Percentiles rank a stretch among this genome's conserved stretches.
These are phyloP conservation scores for Pythium aphanidermatum DNA, from an alignment of 352 stramenopile genomes.

Conservation along the genomic window DNA sequence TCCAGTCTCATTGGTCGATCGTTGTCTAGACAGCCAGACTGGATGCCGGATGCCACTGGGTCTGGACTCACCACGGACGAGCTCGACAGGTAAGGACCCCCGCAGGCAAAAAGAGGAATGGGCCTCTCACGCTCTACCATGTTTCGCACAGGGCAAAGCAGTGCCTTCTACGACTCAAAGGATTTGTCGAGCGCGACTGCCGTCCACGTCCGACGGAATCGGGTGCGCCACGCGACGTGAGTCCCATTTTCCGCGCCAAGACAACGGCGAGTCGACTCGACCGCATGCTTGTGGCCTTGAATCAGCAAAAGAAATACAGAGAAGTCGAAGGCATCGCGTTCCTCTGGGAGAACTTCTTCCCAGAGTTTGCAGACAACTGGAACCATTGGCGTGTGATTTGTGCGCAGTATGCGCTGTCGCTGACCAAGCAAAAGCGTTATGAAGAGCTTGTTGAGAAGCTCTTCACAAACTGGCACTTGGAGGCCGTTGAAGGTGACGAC, in stretches of 20 bases:
- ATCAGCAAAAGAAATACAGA: slow-evolving; percentile 12
- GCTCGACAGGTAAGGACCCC: slow-evolving; percentile 8
- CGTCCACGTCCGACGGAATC: too few relatives aligned
- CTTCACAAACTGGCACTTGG: slow-evolving; percentile 13
- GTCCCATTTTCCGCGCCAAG: too few relatives aligned
- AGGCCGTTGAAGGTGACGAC: slow-evolving; percentile 6
- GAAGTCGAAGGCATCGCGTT: slow-evolving; percentile 23
- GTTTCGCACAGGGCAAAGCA: slow-evolving; percentile 13
- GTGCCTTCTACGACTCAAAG: slow-evolving; percentile 8
- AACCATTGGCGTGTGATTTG: slow-evolving; percentile 24
- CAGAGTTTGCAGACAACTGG: slow-evolving; percentile 14
- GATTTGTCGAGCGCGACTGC: slow-evolving; percentile 14
- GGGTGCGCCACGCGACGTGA: too few relatives aligned
- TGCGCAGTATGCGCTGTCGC: slow-evolving; percentile 19
- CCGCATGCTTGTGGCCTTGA: slow-evolving; percentile 12
- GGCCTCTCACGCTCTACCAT: too few relatives aligned
- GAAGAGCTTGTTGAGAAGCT: slow-evolving; percentile 22
- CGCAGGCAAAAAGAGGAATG: too few relatives aligned
- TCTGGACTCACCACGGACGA: slow-evolving; percentile 13
- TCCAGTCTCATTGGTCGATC: slow-evolving; percentile 8
- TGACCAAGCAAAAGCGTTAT: slow-evolving; percentile 25
- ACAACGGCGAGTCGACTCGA: slow-evolving; percentile 13
- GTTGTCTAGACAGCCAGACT: slow-evolving; percentile 8
- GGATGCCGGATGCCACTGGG: slow-evolving; percentile 13
- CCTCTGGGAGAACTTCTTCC: slow-evolving; percentile 24